A percentile compares a stretch with the other conserved stretches of the same genome.
Conservation (phyloP, 148 eudicot species). For the Camellia sinensis region DNA sequence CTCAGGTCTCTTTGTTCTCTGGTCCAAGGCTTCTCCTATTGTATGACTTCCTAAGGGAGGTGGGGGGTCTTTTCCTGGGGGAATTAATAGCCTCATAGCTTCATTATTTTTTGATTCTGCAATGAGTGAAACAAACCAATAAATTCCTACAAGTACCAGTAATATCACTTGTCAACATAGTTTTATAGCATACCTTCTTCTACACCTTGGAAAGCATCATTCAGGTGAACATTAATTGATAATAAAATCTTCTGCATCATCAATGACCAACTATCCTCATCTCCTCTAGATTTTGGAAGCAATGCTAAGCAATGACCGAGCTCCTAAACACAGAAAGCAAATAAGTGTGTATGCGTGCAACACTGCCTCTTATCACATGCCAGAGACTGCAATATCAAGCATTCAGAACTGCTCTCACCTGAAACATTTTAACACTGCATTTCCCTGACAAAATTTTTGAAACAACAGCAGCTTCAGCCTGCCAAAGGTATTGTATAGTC, state of each 20-base stretch:
- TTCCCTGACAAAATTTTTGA: constrained; percentile 61
- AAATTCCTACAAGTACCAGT: constrained; percentile 7
- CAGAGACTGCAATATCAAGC: background rate
- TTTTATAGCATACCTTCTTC: constrained; percentile 63
- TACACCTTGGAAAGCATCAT: constrained; percentile 74
- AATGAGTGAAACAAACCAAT: constrained; percentile 17
- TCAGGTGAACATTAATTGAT: constrained; percentile 48
- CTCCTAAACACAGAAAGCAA: constrained; percentile 47
- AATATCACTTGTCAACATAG: background rate
- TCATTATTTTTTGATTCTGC: constrained; percentile 55
- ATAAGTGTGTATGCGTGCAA: background rate
- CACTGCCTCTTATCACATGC: background rate
- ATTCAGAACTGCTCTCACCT: constrained; percentile 42
- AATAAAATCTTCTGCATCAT: constrained; percentile 80
- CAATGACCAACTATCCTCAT: constrained; percentile 78
- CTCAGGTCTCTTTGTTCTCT: constrained; percentile 44
- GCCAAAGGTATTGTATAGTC: constrained; percentile 29
- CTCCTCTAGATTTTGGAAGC: constrained; percentile 87
- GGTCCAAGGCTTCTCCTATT: constrained; percentile 33
- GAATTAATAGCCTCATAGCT: constrained; percentile 52
- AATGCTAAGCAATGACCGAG: constrained; percentile 71
- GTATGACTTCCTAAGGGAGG: constrained; percentile 63
- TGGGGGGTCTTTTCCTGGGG: constrained; percentile 73
- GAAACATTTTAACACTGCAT: constrained; percentile 43
- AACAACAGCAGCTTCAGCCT: constrained; percentile 84